Conservation (phyloP, 768 basidiomycete species). For the Agaricus sinodeliciosus region DNA sequence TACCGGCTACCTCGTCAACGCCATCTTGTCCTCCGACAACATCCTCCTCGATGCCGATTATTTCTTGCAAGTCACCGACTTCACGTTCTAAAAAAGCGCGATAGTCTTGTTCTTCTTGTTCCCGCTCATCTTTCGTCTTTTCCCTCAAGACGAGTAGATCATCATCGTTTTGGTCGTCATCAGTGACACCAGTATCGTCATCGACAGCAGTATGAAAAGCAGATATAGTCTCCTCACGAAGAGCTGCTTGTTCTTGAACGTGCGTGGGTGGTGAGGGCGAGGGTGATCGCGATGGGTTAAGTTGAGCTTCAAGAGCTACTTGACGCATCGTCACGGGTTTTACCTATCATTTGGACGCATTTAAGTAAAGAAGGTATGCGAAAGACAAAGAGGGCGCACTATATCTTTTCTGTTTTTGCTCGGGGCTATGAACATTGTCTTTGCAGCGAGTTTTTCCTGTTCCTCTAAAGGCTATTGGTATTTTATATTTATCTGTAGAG, state of each 20-base stretch:
- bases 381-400: slow-evolving; percentile 26
- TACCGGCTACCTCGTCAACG: slow-evolving; percentile 18
- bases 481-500: not conserved
- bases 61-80: slow-evolving; percentile 68
- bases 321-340: slow-evolving; percentile 76
- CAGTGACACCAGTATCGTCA: slow-evolving; percentile 23
- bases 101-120: slow-evolving; percentile 83
- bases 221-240: slow-evolving; percentile 77
- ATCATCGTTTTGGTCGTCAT: slow-evolving; percentile 44
- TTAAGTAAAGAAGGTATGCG: not conserved
- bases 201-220: slow-evolving; percentile 60
- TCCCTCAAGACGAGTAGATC: slow-evolving; percentile 70
- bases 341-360: slow-evolving; percentile 28
- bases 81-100: slow-evolving; percentile 72
- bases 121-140: slow-evolving; percentile 71
- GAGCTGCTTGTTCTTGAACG: slow-evolving; percentile 65
- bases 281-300: slow-evolving; percentile 50
- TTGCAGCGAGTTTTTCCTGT: slow-evolving; percentile 35
- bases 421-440: slow-evolving; percentile 16
- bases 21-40: slow-evolving; percentile 18
- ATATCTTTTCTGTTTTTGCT: slow-evolving; percentile 39
- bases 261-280: slow-evolving; percentile 52
- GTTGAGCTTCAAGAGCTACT: slow-evolving; percentile 56
- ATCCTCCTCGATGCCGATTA: slow-evolving; percentile 47
- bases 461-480: slow-evolving; percentile 46